Evolutionary conservation across 768 basidiomycete species (phyloP).

Genomic region (Phlebiopsis flavidoalba): DNA sequence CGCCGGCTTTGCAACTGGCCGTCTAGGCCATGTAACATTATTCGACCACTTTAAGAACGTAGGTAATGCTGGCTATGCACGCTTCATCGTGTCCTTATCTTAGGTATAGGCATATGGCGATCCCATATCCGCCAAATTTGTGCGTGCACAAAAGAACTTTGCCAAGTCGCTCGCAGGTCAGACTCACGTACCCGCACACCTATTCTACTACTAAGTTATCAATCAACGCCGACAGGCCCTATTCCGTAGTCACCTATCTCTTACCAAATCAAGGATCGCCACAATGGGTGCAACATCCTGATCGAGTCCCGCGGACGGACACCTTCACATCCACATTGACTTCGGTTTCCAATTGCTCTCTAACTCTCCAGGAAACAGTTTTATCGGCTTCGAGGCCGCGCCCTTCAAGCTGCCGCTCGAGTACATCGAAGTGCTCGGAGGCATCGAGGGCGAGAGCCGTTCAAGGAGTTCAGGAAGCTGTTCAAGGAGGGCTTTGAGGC

Average conservation of each 20-base stretch:
- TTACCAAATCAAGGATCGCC: constrained; percentile 97
- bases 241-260: constrained; percentile 93
- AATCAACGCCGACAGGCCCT: constrained; percentile 45
- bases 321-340: constrained; percentile 92
- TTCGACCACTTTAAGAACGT: constrained; percentile 90
- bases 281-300: constrained; percentile 98
- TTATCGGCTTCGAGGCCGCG: constrained; percentile 98
- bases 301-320: constrained; percentile 93
- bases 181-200: constrained; percentile 8
- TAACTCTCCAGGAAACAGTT: constrained; percentile 95
- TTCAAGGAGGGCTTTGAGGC: constrained; percentile 94
- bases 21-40: constrained; percentile 82
- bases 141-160: constrained; percentile 89
- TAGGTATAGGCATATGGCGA: constrained; percentile 78
- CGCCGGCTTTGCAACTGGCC: constrained; percentile 74
- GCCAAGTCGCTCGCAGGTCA: constrained; percentile 84
- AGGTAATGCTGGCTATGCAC: constrained; percentile 24
- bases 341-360: constrained; percentile 97
- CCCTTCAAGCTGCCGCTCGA: constrained; percentile 96
- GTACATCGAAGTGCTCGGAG: constrained; percentile 94
- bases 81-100: background rate
- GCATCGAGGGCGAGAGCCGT: constrained; percentile 68
- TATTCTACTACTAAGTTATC: background rate
- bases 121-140: constrained; percentile 80
- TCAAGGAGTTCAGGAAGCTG: constrained; percentile 76